A percentile compares a stretch with the other conserved stretches of the same genome.
Evolutionary conservation across 306 rosid genomes (phyloP).

Genomic region (Glycine tomentella): DNA sequence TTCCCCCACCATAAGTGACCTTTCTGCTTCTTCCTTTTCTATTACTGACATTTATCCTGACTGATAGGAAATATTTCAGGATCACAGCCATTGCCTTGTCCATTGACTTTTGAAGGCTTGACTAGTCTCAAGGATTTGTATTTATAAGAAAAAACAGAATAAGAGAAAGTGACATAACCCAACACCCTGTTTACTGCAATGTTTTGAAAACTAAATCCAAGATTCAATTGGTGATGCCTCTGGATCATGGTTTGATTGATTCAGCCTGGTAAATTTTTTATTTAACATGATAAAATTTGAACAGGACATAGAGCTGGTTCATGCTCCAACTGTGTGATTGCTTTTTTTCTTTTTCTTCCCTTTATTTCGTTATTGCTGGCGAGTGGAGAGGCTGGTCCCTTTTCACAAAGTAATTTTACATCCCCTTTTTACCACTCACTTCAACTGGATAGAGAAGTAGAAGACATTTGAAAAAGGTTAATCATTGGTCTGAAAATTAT

Average conservation of each 20-base stretch:
- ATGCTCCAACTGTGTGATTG: neutral
- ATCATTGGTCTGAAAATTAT: neutral
- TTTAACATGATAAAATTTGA: neutral
- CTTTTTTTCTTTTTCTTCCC: neutral
- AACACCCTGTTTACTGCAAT: neutral
- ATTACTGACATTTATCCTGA: neutral
- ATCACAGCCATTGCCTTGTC: neutral
- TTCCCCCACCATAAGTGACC: neutral
- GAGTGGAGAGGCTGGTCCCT: constrained; percentile 5
- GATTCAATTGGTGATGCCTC: neutral
- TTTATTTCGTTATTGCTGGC: neutral
- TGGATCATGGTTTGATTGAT: neutral
- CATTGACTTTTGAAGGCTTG: constrained; percentile 14
- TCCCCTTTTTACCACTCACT: constrained; percentile 3
- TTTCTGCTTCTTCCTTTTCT: neutral
- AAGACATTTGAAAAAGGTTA: neutral
- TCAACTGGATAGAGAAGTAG: neutral
- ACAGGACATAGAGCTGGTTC: neutral
- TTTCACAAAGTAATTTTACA: neutral
- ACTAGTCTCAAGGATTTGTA: constrained; percentile 3
- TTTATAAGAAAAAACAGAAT: neutral
- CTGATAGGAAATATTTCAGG: neutral
- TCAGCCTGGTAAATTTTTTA: neutral
- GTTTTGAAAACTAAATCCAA: constrained; percentile 3
- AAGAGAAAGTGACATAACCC: neutral